These are phyloP conservation scores for Penstemon davidsonii DNA, from an alignment of 257 asterid genomes.

Conservation along the genomic window DNA sequence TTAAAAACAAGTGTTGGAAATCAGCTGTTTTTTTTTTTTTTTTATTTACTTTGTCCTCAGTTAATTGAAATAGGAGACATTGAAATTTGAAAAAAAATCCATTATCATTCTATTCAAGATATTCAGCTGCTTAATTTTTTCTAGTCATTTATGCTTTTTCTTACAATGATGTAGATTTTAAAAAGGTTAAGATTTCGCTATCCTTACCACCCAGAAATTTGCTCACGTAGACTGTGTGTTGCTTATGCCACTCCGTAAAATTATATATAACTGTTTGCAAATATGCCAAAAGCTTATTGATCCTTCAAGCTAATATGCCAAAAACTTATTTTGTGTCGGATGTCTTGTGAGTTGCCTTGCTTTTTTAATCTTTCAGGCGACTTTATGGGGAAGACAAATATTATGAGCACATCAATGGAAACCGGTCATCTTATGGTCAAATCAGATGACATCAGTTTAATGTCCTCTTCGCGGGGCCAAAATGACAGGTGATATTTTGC, in stretches of 20 bases:
- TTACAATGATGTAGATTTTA: not conserved
- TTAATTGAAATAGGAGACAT: not conserved
- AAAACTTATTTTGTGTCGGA: not conserved
- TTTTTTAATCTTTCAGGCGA: constrained; percentile 40
- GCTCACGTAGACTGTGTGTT: not conserved
- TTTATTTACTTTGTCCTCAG: not conserved
- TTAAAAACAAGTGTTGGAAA: not conserved
- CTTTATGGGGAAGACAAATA: constrained; percentile 72
- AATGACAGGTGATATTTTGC: constrained; percentile 25
- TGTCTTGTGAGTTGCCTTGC: not conserved
- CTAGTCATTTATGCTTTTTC: not conserved
- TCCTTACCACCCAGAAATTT: not conserved
- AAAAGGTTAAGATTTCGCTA: not conserved
- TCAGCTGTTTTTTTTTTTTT: not conserved
- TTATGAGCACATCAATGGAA: constrained; percentile 44
- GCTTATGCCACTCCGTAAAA: not conserved
- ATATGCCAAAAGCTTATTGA: constrained; percentile 9
- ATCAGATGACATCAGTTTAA: constrained; percentile 35
- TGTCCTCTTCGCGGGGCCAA: not conserved
- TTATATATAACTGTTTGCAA: not conserved
- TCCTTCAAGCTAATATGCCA: no score
- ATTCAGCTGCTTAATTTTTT: not conserved
- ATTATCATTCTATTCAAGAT: not conserved
- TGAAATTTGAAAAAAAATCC: not conserved
- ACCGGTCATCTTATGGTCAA: constrained; percentile 32